Base-by-base conservation (phyloP, 148 eudicot species). In the Vaccinium darrowii region DNA sequence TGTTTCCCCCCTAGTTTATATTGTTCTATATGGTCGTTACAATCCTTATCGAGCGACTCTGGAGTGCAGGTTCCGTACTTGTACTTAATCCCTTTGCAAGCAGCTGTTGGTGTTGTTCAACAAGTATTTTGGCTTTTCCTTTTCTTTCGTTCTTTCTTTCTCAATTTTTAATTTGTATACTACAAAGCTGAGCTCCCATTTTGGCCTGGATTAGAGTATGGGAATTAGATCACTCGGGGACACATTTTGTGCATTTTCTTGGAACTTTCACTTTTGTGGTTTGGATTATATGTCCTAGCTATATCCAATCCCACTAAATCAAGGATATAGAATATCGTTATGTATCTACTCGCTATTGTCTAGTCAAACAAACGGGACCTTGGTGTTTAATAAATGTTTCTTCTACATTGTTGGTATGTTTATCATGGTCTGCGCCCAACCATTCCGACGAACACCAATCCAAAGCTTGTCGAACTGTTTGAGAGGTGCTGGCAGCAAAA, bases 61-160 rank as follows among this genome's bases (percentile, higher is more conserved):
- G 73, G 57, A 39, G 65, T 27, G 47, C 92, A 94, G 98, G 86
- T 94, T 83, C 98, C 98, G 23, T 92, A 94, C 85, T 80, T 88
- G 8, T 75, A 73, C 84, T 84, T 93, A 81, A 93, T 91, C 52
- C 98, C 98, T 30, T 88, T 93, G 85, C 98, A 94, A 91, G 98
- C 98, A 82, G 98, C 94, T 9, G 85, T 94, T 65, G 98, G 94
- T 62, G 98, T 94, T 52, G 92, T 93, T 57, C 94, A 93, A 89
- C 86, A 94, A 93, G 98, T 93, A 85, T 52, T 49, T 23, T 7
- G 36, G 78, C 25, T 80, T 58, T 74, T 53, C 63, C 5, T 60
- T 62, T 1, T 10, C 50, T 15, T 57, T 43, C 36, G 1, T 30
- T 30, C 33, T 33, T 57, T 43, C 51, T 50, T 67, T 71, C 13